Evolutionary conservation across 495 filamentous ascomycete species (phyloP).

Genomic region (Coniosporium apollinis): DNA sequence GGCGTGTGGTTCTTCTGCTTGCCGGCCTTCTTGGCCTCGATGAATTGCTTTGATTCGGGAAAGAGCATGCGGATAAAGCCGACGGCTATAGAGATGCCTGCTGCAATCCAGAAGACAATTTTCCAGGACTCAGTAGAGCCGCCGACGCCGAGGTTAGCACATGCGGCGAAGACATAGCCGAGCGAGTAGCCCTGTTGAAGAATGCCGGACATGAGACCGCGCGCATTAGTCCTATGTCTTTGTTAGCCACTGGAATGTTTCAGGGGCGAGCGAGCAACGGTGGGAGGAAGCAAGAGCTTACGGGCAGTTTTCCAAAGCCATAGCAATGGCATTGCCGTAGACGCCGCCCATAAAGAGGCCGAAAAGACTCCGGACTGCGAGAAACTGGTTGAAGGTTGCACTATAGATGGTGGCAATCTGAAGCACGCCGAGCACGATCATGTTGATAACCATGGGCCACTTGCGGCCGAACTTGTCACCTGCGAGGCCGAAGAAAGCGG

Average conservation of each 20-base stretch:
- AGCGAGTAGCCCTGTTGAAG: conserved; percentile 64
- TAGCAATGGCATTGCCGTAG: conserved; percentile 66
- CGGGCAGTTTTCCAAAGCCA: conserved; percentile 65
- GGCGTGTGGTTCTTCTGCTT: conserved; percentile 21
- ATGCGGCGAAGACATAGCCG: conserved; percentile 58
- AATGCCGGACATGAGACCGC: conserved; percentile 62
- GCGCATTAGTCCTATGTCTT: conserved; percentile 31
- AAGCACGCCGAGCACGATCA: conserved; percentile 44
- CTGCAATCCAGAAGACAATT: conserved; percentile 45
- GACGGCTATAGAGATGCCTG: conserved; percentile 44
- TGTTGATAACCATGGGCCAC: conserved; percentile 64
- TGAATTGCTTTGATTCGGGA: conserved; percentile 55
- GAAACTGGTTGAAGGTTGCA: conserved; percentile 46
- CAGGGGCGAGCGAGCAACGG: not conserved
- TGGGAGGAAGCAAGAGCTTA: conserved; percentile 12
- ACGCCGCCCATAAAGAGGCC: conserved; percentile 76
- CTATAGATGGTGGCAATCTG: conserved; percentile 62
- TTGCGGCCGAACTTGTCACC: conserved; percentile 64
- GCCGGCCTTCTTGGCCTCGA: conserved; percentile 40
- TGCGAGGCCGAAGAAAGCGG: conserved; percentile 51
- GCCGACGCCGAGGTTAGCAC: conserved; percentile 49
- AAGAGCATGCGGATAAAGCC: conserved; percentile 48
- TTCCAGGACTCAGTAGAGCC: conserved; percentile 40
- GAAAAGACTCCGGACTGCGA: conserved; percentile 53
- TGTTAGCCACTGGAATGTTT: too few relatives aligned